Percentiles rank a stretch among this genome's conserved stretches.
Conservation (phyloP, 2,329 filamentous ascomycete genomes). For the Peltaster fructicola region DNA sequence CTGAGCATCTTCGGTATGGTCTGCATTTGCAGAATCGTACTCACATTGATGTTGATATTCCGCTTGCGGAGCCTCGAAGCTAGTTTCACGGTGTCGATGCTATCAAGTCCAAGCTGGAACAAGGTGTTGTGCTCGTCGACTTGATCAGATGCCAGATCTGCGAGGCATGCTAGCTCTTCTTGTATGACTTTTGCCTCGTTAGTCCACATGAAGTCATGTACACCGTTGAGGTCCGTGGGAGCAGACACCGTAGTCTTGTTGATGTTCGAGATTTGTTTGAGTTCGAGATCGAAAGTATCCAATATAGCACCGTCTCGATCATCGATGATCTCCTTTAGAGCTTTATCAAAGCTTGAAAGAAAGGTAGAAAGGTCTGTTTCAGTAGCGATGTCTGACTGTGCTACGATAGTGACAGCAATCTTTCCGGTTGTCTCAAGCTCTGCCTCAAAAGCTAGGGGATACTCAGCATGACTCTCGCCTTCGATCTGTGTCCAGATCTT, state of each 20-base stretch:
- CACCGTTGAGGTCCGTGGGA: slow-evolving; percentile 11
- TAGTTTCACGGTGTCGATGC: slow-evolving; percentile 78
- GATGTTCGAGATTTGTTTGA: slow-evolving; percentile 1
- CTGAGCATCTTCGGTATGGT: slow-evolving; percentile 45
- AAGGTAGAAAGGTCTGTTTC: slow-evolving; percentile 21
- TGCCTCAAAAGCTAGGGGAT: slow-evolving; percentile 62
- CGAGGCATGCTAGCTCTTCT: slow-evolving; percentile 45
- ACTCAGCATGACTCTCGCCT: slow-evolving; percentile 37
- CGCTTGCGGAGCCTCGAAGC: slow-evolving; percentile 49
- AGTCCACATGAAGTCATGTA: slow-evolving; percentile 40
- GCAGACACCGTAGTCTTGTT: slow-evolving; percentile 1
- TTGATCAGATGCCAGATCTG: slow-evolving; percentile 31
- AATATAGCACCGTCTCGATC: slow-evolving; percentile 14
- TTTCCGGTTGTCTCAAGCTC: slow-evolving; percentile 32
- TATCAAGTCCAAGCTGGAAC: slow-evolving; percentile 73
- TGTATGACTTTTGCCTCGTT: slow-evolving; percentile 35
- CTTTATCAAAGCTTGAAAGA: slow-evolving; percentile 25
- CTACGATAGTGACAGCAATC: slow-evolving; percentile 42
- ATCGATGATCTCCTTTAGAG: slow-evolving; percentile 20
- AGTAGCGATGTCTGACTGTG: slow-evolving; percentile 31
- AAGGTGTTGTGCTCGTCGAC: slow-evolving; percentile 47
- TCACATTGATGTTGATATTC: slow-evolving; percentile 47
- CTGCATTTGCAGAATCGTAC: slow-evolving; percentile 55
- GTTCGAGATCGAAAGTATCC: slow-evolving; percentile 3
- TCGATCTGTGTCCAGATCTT: slow-evolving; percentile 6